Evolutionary conservation across 2,329 filamentous ascomycete species (phyloP), one percentile per base, ranked within the genome.

Genomic region (Akanthomyces dipterigenus): DNA sequence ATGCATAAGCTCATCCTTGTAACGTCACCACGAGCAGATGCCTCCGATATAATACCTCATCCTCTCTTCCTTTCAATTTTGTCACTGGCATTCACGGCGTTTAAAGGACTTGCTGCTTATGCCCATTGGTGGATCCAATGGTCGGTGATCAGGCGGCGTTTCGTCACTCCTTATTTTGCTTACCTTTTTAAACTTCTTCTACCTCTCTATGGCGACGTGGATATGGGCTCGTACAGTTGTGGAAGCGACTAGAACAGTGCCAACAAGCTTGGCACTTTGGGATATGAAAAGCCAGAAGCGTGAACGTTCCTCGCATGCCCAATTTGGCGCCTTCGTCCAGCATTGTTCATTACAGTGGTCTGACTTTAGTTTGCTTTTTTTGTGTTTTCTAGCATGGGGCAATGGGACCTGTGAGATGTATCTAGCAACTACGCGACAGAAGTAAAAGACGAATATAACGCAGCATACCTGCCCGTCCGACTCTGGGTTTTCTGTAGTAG

Each of bases 1-100:
- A 85, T 69, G 82, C 82, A 74, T 85, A 75, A 84, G 70, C 68
- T 63, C 65, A 61, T 57, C 42, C 58, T 55, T 38, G 49, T 63
- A 64, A 66, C 56, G 64, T 70, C 66, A 71, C 54, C 26, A 56
- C 54, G 46, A 56, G 46, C 53, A 56, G 18, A 62, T 53, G 54
- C 38, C 38, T 11, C 56, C 62, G 54, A 31, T 53, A 55, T 63
- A 62, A 62, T 65, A 66, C 63, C 63, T 64, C 24, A 38, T 42
- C 54, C 34, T 56, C 55, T 49, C 58, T 63, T 63, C 12, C 20
- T 46, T 59, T 38, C 20, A 28, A 46, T 64, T 63, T 62, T 65
- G 65, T 67, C 61, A 69, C 65, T 66, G 73, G 74, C 76, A 78
- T 78, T 73, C 65, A 71, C 67, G 76, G 76, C 76, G 76, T 78